Evolutionary conservation across 768 basidiomycete genomes (phyloP).

Genomic region (Roridomyces roridus): DNA sequence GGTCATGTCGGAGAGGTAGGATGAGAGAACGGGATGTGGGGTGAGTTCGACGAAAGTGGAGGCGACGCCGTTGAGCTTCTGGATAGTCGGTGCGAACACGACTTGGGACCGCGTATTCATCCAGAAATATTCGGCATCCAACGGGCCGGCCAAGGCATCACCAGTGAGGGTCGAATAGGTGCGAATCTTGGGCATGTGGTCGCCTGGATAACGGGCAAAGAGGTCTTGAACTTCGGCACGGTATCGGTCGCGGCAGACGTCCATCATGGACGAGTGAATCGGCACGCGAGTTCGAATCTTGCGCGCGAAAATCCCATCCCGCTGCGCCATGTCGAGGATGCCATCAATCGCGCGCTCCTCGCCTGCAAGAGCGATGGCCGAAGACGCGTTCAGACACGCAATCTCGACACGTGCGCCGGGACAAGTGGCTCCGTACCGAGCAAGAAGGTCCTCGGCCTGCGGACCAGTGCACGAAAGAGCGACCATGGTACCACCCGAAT

Average conservation of each 20-base stretch:
- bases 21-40: conserved; percentile 39
- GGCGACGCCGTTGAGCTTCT: conserved; percentile 10
- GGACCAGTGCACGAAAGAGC: conserved; percentile 43
- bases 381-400: conserved; percentile 46
- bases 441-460: conserved; percentile 34
- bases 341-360: conserved; percentile 33
- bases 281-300: conserved; percentile 44
- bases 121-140: conserved; percentile 41
- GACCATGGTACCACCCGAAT: conserved; percentile 48
- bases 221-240: conserved; percentile 33
- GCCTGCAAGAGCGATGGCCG: conserved; percentile 47
- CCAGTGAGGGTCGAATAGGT: conserved; percentile 47
- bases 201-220: conserved; percentile 39
- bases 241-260: conserved; percentile 39
- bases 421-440: background rate
- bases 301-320: conserved; percentile 38
- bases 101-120: conserved; percentile 35
- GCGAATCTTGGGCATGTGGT: conserved; percentile 31
- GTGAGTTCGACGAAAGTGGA: conserved; percentile 37
- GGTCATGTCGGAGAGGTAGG: conserved; percentile 29
- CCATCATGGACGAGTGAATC: conserved; percentile 48
- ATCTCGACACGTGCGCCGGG: conserved; percentile 37
- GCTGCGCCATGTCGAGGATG: conserved; percentile 34
- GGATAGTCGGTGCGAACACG: conserved; percentile 33
- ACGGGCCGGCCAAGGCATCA: conserved; percentile 10